Evolutionary conservation across 2,329 filamentous ascomycete genomes (phyloP).

Genomic region (Aspergillus sp.): DNA sequence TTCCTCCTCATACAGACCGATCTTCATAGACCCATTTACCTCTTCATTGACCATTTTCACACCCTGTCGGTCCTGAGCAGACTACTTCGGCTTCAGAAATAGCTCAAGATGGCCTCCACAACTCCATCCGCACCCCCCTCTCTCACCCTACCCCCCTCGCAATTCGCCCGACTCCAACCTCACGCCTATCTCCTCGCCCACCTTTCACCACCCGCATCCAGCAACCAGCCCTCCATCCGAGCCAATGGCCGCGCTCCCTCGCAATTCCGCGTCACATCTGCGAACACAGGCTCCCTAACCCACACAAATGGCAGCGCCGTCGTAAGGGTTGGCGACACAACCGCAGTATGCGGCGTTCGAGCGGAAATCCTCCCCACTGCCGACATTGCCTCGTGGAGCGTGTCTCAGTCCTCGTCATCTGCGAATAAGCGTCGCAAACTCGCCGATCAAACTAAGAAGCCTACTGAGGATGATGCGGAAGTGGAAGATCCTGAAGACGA

Average conservation of each 20-base stretch:
- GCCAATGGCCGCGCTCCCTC: constrained; percentile 77
- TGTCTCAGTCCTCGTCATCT: constrained; percentile 39
- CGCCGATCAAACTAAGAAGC: constrained; percentile 21
- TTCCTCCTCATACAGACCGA: not conserved
- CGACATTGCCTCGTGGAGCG: constrained; percentile 64
- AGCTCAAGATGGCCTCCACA: constrained; percentile 15
- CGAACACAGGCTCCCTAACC: constrained; percentile 81
- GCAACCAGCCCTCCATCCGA: constrained; percentile 61
- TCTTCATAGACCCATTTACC: not conserved
- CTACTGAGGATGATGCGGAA: constrained; percentile 37
- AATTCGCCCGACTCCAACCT: constrained; percentile 85
- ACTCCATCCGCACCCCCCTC: constrained; percentile 39
- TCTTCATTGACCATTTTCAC: not conserved
- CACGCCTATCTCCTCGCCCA: constrained; percentile 88
- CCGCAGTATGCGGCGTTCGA: constrained; percentile 89
- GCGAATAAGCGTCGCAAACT: constrained; percentile 36
- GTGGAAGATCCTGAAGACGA: constrained; percentile 50
- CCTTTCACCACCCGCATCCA: constrained; percentile 62
- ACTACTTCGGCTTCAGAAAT: not conserved
- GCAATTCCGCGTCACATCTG: constrained; percentile 69
- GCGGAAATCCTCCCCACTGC: constrained; percentile 77
- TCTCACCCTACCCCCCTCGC: constrained; percentile 63
- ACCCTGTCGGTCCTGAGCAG: not conserved
- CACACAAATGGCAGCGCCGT: constrained; percentile 90
- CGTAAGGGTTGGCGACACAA: constrained; percentile 84